phyloP scores from a whole-genome alignment of 441 rosid species.

The Populus hybrid region DNA sequence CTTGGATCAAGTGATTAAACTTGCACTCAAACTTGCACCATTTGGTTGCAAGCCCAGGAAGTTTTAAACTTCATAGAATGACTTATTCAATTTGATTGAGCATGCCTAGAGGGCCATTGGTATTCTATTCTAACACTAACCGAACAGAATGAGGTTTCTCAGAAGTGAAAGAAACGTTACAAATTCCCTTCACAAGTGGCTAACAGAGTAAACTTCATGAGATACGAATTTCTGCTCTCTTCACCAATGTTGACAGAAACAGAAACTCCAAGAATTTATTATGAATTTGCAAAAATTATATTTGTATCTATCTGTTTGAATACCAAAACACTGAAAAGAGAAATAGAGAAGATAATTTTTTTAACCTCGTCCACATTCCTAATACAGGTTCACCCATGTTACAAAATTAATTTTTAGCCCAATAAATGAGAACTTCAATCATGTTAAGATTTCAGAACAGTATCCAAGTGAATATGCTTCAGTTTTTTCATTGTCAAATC shows the following conservation, averaged over 20 bases:
- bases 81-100: background rate
- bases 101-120: background rate
- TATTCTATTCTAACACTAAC: background rate
- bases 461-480: background rate
- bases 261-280: background rate
- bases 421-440: background rate
- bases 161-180: conserved; percentile 1
- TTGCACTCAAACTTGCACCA: background rate
- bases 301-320: background rate
- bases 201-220: background rate
- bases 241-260: background rate
- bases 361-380: background rate
- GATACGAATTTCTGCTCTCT: background rate
- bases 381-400: background rate
- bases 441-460: background rate
- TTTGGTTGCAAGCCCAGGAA: background rate
- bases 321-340: background rate
- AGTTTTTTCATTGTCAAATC: background rate
- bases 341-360: background rate
- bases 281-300: background rate
- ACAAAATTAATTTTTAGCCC: background rate
- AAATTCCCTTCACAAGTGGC: background rate
- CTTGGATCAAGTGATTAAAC: background rate
- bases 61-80: background rate
- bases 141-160: background rate